phyloP scores from a whole-genome alignment of 2,329 filamentous ascomycete genomes.

The Tolypocladium paradoxum region DNA sequence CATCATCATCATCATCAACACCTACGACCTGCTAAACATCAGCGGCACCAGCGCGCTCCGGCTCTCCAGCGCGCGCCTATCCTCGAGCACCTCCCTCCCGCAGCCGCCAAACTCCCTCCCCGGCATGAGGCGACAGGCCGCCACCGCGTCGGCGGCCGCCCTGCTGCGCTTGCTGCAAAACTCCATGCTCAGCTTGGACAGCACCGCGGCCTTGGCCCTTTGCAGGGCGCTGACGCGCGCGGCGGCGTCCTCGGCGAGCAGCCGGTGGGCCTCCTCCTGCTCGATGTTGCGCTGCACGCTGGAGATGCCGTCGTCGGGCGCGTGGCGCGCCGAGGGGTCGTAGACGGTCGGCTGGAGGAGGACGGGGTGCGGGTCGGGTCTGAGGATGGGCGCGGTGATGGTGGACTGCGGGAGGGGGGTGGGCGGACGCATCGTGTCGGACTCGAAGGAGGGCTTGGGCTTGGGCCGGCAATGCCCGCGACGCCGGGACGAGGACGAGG shows the following conservation, averaged over 20 bases:
- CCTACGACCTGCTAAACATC: slow-evolving; percentile 43
- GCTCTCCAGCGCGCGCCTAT: slow-evolving; percentile 39
- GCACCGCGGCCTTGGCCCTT: slow-evolving; percentile 49
- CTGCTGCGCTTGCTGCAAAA: slow-evolving; percentile 25
- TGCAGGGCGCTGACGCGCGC: slow-evolving; percentile 43
- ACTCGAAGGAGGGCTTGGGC: slow-evolving; percentile 13
- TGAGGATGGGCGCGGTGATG: slow-evolving; percentile 41
- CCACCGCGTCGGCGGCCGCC: slow-evolving; percentile 18
- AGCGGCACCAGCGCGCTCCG: slow-evolving; percentile 46
- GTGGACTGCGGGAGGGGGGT: slow-evolving; percentile 20
- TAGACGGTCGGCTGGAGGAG: slow-evolving; percentile 49
- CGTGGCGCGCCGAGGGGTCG: slow-evolving; percentile 25
- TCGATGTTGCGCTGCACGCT: slow-evolving; percentile 48
- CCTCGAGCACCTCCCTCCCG: slow-evolving; percentile 25
- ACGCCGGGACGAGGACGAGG: slow-evolving; percentile 9
- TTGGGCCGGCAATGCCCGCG: slow-evolving; percentile 14
- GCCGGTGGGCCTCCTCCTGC: slow-evolving; percentile 43
- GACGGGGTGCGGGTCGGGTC: slow-evolving; percentile 36
- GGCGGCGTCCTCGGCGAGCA: slow-evolving; percentile 45
- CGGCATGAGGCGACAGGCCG: slow-evolving; percentile 21
- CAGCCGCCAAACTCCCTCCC: slow-evolving; percentile 19
- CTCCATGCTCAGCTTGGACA: slow-evolving; percentile 46
- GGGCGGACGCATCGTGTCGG: neutral
- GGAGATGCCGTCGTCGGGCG: slow-evolving; percentile 35
- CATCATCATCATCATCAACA: slow-evolving; percentile 11